Conservation (phyloP, 305 asterid species). For the Fraxinus platypoda region DNA sequence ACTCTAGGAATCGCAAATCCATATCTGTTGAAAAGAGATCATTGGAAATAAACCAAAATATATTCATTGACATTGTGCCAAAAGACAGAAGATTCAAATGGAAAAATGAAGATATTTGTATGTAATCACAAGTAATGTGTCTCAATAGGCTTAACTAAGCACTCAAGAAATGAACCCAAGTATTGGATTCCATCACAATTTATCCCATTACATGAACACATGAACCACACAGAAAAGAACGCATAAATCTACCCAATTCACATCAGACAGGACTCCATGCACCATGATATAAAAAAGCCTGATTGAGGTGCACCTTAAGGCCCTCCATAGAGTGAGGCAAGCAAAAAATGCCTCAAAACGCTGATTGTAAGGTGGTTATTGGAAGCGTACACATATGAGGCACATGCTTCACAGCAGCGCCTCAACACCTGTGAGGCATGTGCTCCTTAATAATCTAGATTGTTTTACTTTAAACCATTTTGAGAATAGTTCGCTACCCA, state of each 20-base stretch:
- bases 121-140: neutral
- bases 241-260: neutral
- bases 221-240: neutral
- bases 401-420: neutral
- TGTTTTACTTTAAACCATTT: neutral
- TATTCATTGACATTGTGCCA: neutral
- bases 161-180: neutral
- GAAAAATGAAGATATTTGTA: neutral
- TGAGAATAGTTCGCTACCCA: neutral
- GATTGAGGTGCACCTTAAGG: neutral
- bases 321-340: neutral
- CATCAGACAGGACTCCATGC: neutral
- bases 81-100: conserved; percentile 18
- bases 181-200: neutral
- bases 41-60: conserved; percentile 18
- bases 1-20: conserved; percentile 57
- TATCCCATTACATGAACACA: neutral
- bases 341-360: neutral
- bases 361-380: neutral
- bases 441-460: neutral
- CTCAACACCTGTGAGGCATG: neutral
- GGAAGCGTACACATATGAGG: neutral
- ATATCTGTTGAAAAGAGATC: conserved; percentile 42
- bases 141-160: neutral
- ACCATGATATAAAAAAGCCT: neutral